Percentiles rank a stretch among this genome's conserved stretches.
Conservation (phyloP, 768 basidiomycete genomes). For the Termitomyces sp. region DNA sequence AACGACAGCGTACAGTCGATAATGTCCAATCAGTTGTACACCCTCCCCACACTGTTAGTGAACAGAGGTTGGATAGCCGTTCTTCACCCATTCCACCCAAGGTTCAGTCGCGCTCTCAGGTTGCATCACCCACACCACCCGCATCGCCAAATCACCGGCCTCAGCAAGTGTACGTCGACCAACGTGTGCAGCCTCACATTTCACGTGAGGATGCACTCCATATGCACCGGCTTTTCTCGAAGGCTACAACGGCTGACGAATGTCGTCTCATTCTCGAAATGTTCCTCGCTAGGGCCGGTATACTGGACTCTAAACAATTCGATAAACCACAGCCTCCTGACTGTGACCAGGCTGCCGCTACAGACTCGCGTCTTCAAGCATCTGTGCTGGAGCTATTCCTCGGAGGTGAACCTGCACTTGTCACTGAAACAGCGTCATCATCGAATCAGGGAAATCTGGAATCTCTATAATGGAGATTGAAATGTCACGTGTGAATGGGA, state of each 20-base stretch:
- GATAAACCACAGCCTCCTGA: constrained; percentile 29
- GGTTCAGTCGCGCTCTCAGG: constrained; percentile 1
- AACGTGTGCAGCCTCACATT: constrained; percentile 19
- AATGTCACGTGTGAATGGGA: not conserved
- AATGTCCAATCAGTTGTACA: not conserved
- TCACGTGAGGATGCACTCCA: constrained; percentile 50
- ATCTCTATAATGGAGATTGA: not conserved
- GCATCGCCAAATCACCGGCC: constrained; percentile 14
- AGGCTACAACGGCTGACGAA: constrained; percentile 73
- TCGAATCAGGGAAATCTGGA: constrained; percentile 6
- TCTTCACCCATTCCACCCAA: constrained; percentile 1
- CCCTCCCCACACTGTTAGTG: not conserved
- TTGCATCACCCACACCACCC: not conserved
- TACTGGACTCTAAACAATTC: constrained; percentile 26
- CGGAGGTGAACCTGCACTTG: constrained; percentile 16
- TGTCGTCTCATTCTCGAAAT: constrained; percentile 83
- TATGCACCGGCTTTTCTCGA: constrained; percentile 61
- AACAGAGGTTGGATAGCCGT: not conserved
- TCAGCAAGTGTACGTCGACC: constrained; percentile 12
- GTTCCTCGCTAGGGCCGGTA: constrained; percentile 64
- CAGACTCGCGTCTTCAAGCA: constrained; percentile 37
- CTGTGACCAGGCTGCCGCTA: constrained; percentile 7
- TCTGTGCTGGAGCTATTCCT: constrained; percentile 46
- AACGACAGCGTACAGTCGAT: constrained; percentile 1
- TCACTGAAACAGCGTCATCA: constrained; percentile 7